Conservation (phyloP, 352 stramenopile genomes). For the Aphanomyces euteiches region DNA sequence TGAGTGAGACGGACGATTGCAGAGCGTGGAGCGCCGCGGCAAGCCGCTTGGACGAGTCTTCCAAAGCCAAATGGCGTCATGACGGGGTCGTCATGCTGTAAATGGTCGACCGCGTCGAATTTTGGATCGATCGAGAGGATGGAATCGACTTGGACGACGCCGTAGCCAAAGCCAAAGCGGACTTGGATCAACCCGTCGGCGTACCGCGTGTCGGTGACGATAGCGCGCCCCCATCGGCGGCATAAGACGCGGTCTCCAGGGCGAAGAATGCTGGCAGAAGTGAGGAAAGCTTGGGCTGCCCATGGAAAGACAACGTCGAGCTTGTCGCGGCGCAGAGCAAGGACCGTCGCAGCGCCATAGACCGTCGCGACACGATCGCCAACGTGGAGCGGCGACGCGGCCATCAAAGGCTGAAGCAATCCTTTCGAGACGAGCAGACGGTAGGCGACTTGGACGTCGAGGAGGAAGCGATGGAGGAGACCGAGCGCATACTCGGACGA, state of each 20-base stretch:
- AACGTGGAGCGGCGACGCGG: constrained; percentile 47
- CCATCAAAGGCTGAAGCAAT: constrained; percentile 36
- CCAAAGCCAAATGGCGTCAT: constrained; percentile 53
- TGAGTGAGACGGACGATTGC: neutral
- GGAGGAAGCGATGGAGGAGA: constrained; percentile 63
- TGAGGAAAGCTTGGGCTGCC: constrained; percentile 55
- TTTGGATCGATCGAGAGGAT: constrained; percentile 33
- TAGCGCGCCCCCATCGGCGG: constrained; percentile 49
- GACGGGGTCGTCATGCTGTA: constrained; percentile 56
- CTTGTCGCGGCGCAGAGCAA: constrained; percentile 51
- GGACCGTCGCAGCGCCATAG: constrained; percentile 60
- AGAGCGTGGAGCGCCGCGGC: neutral
- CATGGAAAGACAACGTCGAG: constrained; percentile 73
- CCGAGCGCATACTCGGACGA: constrained; percentile 70
- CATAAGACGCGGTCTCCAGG: constrained; percentile 51
- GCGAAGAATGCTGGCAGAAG: constrained; percentile 46
- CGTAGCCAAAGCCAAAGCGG: constrained; percentile 63
- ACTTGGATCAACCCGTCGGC: constrained; percentile 49
- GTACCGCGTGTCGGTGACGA: constrained; percentile 58
- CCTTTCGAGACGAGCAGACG: constrained; percentile 56
- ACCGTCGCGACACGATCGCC: constrained; percentile 61
- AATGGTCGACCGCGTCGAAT: constrained; percentile 32
- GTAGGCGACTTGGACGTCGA: constrained; percentile 75
- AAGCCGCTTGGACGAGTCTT: neutral
- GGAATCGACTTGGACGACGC: constrained; percentile 52